Evolutionary conservation across 352 stramenopile genomes (phyloP).

Genomic region (Albugo candida): DNA sequence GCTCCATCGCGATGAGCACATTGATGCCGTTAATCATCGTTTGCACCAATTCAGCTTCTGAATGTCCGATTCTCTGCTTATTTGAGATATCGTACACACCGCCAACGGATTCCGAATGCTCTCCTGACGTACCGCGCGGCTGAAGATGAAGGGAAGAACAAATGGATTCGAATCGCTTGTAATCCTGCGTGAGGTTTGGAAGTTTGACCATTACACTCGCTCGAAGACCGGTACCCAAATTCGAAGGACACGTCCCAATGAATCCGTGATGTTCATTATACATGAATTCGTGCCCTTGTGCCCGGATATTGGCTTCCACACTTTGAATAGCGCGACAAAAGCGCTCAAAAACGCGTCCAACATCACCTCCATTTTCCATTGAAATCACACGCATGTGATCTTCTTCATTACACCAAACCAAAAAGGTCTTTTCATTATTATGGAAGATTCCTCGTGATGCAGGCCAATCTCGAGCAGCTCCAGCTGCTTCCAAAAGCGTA

Average conservation of each 20-base stretch:
- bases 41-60: conserved; percentile 76
- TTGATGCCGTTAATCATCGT: conserved; percentile 79
- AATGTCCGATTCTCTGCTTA: conserved; percentile 75
- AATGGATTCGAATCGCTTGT: conserved; percentile 60
- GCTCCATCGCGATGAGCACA: conserved; percentile 74
- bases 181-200: conserved; percentile 64
- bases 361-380: conserved; percentile 57
- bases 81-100: conserved; percentile 80
- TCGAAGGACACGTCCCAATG: conserved; percentile 76
- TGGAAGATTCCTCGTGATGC: conserved; percentile 61
- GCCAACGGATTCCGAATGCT: conserved; percentile 76
- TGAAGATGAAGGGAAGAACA: conserved; percentile 64
- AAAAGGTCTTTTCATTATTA: conserved; percentile 55
- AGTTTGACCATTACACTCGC: conserved; percentile 82
- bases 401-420: conserved; percentile 76
- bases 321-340: conserved; percentile 56
- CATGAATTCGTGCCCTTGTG: conserved; percentile 52
- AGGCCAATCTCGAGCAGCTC: conserved; percentile 48
- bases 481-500: conserved; percentile 40
- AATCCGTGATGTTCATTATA: conserved; percentile 64
- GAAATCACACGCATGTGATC: conserved; percentile 73
- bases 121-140: conserved; percentile 52
- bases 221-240: conserved; percentile 76
- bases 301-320: conserved; percentile 50
- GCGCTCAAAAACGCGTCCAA: conserved; percentile 59